phyloP scores from a whole-genome alignment of 495 filamentous ascomycete species.

The Neurospora sp. region DNA sequence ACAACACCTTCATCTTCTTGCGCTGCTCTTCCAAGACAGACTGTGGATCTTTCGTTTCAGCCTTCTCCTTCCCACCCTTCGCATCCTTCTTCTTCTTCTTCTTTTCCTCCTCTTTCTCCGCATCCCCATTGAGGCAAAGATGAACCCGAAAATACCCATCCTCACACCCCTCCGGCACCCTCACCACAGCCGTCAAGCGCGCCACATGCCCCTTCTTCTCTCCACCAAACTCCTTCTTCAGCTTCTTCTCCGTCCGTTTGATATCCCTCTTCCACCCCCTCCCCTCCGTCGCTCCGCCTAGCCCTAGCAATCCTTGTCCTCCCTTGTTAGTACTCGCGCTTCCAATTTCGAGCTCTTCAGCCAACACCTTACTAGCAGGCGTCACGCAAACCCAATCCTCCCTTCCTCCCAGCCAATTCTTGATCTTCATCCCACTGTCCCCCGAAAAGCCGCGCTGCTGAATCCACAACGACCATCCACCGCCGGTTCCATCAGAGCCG shows the following conservation, averaged over 20 bases:
- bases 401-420: constrained; percentile 45
- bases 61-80: not conserved
- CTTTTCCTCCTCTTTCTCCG: constrained; percentile 13
- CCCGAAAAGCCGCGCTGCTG: constrained; percentile 58
- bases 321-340: constrained; percentile 12
- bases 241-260: constrained; percentile 44
- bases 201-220: constrained; percentile 37
- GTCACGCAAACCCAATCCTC: constrained; percentile 57
- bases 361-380: constrained; percentile 35
- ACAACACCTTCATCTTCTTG: constrained; percentile 41
- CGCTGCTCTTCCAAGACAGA: not conserved
- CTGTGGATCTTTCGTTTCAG: not conserved
- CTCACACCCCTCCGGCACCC: constrained; percentile 49
- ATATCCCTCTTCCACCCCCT: constrained; percentile 61
- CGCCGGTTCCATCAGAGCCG: not conserved
- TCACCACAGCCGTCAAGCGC: constrained; percentile 51
- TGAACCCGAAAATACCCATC: constrained; percentile 61
- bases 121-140: constrained; percentile 40
- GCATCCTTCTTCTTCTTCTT: not conserved
- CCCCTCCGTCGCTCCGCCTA: constrained; percentile 20
- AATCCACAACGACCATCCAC: constrained; percentile 47
- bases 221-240: constrained; percentile 27
- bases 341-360: constrained; percentile 33
- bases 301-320: not conserved
- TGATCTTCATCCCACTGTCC: constrained; percentile 56